Base-by-base conservation (phyloP, 148 eudicot species). In the Agrostemma githago region DNA sequence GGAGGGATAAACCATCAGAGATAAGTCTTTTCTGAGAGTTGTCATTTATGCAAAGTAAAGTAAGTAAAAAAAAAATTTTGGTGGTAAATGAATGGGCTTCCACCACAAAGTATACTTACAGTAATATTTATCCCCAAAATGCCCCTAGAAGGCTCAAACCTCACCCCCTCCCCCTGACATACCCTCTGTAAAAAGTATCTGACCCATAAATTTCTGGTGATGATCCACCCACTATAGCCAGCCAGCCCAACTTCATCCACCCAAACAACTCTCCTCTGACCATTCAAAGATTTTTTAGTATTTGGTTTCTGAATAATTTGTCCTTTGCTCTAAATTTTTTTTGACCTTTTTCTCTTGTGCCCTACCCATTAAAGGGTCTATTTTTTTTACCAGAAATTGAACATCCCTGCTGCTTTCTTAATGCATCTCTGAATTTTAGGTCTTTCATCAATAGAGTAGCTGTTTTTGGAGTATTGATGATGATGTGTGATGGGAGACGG, bases 21-120 rank as follows among this genome's bases (percentile, higher is more conserved):
- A 71, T 20, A 58, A 65, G 82, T 75, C 82, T 66, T 80, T 57
- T 80, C 79, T 66, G 68, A 71, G 66, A 70, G 34, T 26, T 70
- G 71, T 67, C 34, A 70, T 67, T 65, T 65, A 21, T 34, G 11
- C 56, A 51, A 48, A 1, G 46, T 43, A 43, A 43, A 43, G 46
- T 43, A 10, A 10, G 41, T n/a, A n/a, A 40, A 37, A 37, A 65
- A 44, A 9, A 65, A 21, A 11, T 41, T 65, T 65, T 65, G 44
- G 68, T 65, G 70, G 20, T 66, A 40, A 41, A 67, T 44, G 34
- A 60, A 68, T 68, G 69, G 69, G 67, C 77, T 79, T 68, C 73
- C 77, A 61, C 54, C 74, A 51, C n/a, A 12, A 51, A 51, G 34
- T 26, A 26, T 26, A 26, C 34, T 26, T 26, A 26, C 34, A 26